Evolutionary conservation across 2,329 filamentous ascomycete genomes (phyloP).

Genomic region (Hypocrella siamensis): DNA sequence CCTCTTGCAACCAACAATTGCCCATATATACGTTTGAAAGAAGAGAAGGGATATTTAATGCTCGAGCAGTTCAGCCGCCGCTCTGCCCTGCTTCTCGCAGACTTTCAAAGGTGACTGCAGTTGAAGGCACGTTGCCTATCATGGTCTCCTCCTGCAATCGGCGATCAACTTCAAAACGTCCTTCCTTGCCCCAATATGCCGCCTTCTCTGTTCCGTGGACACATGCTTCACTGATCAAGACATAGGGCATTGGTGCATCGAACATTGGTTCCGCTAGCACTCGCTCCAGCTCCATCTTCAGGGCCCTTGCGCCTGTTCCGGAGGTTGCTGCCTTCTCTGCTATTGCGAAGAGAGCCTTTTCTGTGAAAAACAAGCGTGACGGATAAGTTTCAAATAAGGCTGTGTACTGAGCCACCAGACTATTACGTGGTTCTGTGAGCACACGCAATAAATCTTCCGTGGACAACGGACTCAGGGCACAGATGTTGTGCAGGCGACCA

Average conservation of each 20-base stretch:
- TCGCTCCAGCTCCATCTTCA: conserved; percentile 69
- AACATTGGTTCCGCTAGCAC: conserved; percentile 70
- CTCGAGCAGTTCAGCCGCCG: no score
- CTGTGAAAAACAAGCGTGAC: conserved; percentile 71
- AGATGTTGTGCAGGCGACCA: conserved; percentile 83
- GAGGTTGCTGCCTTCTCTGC: conserved; percentile 48
- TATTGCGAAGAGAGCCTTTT: conserved; percentile 63
- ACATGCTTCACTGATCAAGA: conserved; percentile 56
- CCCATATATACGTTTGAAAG: no score
- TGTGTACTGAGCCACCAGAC: conserved; percentile 74
- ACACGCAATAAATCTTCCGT: conserved; percentile 61
- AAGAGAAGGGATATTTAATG: no score
- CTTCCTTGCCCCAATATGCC: conserved; percentile 52
- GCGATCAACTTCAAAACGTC: conserved; percentile 52
- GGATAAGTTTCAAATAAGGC: conserved; percentile 71
- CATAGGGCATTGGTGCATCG: conserved; percentile 60
- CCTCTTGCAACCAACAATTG: no score
- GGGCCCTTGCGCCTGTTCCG: conserved; percentile 61
- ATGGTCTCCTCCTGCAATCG: conserved; percentile 48
- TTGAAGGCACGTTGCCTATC: conserved; percentile 7
- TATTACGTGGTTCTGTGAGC: conserved; percentile 82
- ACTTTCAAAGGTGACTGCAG: conserved; percentile 20
- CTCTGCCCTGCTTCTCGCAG: conserved; percentile 31
- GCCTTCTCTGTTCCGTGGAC: conserved; percentile 46
- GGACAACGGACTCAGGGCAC: conserved; percentile 64